phyloP scores from a whole-genome alignment of 495 filamentous ascomycete genomes.

The Talaromyces trachyspermus region DNA sequence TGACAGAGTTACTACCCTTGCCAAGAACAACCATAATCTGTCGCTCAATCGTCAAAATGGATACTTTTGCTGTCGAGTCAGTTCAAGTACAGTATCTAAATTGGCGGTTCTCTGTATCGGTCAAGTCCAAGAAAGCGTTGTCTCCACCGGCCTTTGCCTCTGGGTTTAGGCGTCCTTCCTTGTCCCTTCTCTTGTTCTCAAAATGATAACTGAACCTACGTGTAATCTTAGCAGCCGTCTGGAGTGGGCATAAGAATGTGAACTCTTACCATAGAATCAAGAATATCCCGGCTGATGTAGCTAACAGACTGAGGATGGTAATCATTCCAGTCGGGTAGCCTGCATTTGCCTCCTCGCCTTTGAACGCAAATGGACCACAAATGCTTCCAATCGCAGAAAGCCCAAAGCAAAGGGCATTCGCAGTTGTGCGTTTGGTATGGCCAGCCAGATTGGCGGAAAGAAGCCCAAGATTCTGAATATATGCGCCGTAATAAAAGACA shows the following conservation, averaged over 20 bases:
- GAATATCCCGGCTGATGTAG: background rate
- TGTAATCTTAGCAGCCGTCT: background rate
- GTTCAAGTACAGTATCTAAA: background rate
- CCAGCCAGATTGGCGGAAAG: background rate
- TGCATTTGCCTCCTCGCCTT: background rate
- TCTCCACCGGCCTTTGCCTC: background rate
- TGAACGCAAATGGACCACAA: background rate
- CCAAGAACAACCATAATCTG: background rate
- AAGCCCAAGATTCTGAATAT: background rate
- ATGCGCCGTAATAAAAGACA: background rate
- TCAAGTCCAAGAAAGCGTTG: background rate
- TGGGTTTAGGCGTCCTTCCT: background rate
- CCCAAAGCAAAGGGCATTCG: background rate
- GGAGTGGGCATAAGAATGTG: background rate
- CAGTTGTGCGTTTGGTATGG: background rate
- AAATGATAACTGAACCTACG: background rate
- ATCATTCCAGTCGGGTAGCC: conserved; percentile 1
- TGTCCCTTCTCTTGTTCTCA: background rate
- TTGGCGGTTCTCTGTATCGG: background rate
- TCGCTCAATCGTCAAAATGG: background rate
- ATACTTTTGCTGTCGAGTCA: background rate
- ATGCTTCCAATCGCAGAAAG: background rate
- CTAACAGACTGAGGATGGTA: background rate
- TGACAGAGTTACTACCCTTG: background rate
- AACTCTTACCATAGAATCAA: conserved; percentile 1